Base-by-base conservation (phyloP, 371 early-diverging fungal species). In the Dichotomocladium elegans region DNA sequence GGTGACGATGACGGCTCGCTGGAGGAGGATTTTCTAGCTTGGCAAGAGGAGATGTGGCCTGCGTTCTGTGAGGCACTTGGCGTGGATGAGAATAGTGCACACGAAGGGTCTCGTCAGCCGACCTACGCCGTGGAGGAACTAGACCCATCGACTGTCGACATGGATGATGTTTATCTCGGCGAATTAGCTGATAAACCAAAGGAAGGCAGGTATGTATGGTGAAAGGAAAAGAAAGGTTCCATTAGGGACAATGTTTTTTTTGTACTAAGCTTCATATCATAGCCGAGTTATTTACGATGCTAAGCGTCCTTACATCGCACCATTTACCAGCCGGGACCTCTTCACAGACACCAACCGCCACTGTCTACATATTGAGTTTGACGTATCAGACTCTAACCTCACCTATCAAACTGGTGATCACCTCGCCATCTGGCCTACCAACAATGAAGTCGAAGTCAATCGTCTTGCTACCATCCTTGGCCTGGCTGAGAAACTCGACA, bases 1-100 rank as follows among this genome's bases (percentile, higher is more conserved):
- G 97, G 99, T 40, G 99, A 98, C 77, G 99, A 97, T 57, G 95
- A 98, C 67, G 86, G 80, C 21, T 92, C 90, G 40, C 66, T 98
- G 43, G 98, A 98, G 65, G 96, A 96, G 51, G 96, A 96, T 67
- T 98, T 92, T 61, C 66, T 93, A 52, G 79, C 84, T 27, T 98
- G 98, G 98, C 92, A 94, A 73, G 91, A 90, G 7, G 77, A 76
- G 19, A 80, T 88, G 66, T 81, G 94, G 86, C 85, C 85, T 37
- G 82, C 74, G 41, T 81, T 94, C 45, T 89, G 90, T 62, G 79
- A 81, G 41, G 79, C 81, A 42, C 77, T 91, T 59, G 86, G 85
- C 27, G 74, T 94, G 9, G 83, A 87, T 37, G 67, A 79, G 51
- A 72, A 64, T 45, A 61, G 70, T 34, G 61, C 71, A 27, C 53